These are phyloP conservation scores for Floccularia luteovirens DNA, from an alignment of 768 basidiomycete species.

Conservation along the genomic window DNA sequence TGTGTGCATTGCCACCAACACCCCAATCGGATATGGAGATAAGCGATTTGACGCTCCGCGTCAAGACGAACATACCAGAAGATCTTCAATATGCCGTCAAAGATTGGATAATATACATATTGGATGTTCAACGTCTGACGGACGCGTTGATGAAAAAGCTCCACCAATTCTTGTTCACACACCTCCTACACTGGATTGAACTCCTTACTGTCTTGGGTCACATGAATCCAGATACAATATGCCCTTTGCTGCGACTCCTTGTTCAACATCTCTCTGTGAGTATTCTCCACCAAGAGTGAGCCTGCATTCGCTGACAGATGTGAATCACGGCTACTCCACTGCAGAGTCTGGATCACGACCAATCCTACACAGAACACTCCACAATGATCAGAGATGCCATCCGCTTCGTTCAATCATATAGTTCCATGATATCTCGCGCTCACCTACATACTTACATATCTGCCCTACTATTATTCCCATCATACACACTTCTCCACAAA, in stretches of 20 bases:
- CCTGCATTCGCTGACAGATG: neutral
- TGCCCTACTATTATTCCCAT: neutral
- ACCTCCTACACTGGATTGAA: constrained; percentile 3
- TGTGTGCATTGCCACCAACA: neutral
- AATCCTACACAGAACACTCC: neutral
- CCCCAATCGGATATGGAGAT: neutral
- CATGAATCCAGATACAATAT: neutral
- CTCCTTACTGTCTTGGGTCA: neutral
- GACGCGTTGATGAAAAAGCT: neutral
- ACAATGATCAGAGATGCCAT: neutral
- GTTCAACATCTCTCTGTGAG: neutral
- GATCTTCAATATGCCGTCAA: neutral
- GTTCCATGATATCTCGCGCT: neutral
- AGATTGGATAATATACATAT: neutral
- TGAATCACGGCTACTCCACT: neutral
- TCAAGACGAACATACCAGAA: neutral
- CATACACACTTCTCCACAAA: neutral
- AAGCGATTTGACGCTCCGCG: neutral
- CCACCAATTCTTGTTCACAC: neutral
- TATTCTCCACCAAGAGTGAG: too few relatives aligned
- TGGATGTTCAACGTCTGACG: neutral
- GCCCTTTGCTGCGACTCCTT: neutral
- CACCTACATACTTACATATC: neutral
- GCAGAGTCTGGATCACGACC: neutral
- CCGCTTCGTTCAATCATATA: neutral